These are phyloP conservation scores for Trichaptum fuscoviolaceum DNA, from an alignment of 768 basidiomycete genomes.

Conservation along the genomic window DNA sequence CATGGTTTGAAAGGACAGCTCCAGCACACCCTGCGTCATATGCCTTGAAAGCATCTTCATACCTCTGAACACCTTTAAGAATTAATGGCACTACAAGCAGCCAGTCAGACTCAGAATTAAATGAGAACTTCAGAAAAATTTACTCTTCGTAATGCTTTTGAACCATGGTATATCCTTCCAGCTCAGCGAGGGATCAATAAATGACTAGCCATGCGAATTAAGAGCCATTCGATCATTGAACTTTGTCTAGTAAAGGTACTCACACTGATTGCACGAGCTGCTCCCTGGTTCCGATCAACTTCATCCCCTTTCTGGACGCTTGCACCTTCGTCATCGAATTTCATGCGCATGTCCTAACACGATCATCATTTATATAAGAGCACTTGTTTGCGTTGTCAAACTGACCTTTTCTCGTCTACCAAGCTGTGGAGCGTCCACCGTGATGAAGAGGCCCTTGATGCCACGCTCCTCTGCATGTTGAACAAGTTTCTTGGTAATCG, in stretches of 20 bases:
- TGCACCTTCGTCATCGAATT: conserved; percentile 77
- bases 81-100: conserved; percentile 48
- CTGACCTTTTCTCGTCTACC: conserved; percentile 83
- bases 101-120: conserved; percentile 5
- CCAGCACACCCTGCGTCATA: conserved; percentile 41
- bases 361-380: background rate
- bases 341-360: conserved; percentile 86
- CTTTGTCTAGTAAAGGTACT: conserved; percentile 19
- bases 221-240: background rate
- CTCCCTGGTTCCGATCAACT: conserved; percentile 84
- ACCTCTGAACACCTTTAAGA: conserved; percentile 60
- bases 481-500: conserved; percentile 79
- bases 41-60: conserved; percentile 55
- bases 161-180: conserved; percentile 81
- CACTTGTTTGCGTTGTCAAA: background rate
- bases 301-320: conserved; percentile 42
- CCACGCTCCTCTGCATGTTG: conserved; percentile 88
- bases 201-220: conserved; percentile 49
- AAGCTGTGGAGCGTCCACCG: conserved; percentile 95
- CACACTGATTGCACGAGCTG: conserved; percentile 89
- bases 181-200: conserved; percentile 87
- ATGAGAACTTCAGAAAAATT: conserved; percentile 8
- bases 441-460: conserved; percentile 92
- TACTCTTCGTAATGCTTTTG: conserved; percentile 53
- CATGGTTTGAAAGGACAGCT: conserved; percentile 55